Evolutionary conservation across 805 yeast genomes (phyloP), one percentile per base, ranked within the genome.

Genomic region (Saccharomyces mikatae): DNA sequence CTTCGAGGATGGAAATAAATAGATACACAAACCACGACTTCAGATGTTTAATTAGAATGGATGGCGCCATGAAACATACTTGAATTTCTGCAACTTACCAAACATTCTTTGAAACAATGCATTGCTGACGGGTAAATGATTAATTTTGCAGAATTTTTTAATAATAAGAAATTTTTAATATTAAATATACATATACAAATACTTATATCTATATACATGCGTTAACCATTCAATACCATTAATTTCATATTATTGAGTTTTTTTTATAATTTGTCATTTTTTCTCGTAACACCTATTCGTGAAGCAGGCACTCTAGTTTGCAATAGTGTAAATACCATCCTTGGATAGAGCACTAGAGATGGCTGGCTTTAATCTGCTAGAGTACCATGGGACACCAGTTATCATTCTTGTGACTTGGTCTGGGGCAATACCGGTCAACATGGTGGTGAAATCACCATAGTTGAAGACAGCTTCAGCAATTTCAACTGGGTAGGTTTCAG

Each of bases 381-480:
- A 58, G 54, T 64, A 70, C 72, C 72, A 70, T 58, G 72, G 71
- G 41, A 70, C 56, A 32, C 63, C 69, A 30, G 72, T 67, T 31
- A 70, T 57, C 58, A 66, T 61, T 36, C 44, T 36, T 21, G 44
- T 36, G 13, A 36, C 44, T 36, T 36, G 44, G 44, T 36, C 44
- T 6, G 44, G 13, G 13, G 44, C 24, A 36, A 36, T 36, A 36
- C 44, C 44, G 9, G 44, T 36, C 24, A 36, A 36, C 44, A 36
- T 36, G 24, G 44, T 36, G 44, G 44, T 36, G 44, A 36, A 36
- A 8, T 36, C 44, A 36, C 44, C 44, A 24, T 36, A 36, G 44
- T 36, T 36, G 44, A 36, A 36, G 10, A 36, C 44, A 17, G 44
- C 44, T 36, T 36, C 44, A 17, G 44, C 44, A 17, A 36, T 21